Evolutionary conservation across 768 basidiomycete species (phyloP).

Genomic region (Hortiboletus flavorubellus): DNA sequence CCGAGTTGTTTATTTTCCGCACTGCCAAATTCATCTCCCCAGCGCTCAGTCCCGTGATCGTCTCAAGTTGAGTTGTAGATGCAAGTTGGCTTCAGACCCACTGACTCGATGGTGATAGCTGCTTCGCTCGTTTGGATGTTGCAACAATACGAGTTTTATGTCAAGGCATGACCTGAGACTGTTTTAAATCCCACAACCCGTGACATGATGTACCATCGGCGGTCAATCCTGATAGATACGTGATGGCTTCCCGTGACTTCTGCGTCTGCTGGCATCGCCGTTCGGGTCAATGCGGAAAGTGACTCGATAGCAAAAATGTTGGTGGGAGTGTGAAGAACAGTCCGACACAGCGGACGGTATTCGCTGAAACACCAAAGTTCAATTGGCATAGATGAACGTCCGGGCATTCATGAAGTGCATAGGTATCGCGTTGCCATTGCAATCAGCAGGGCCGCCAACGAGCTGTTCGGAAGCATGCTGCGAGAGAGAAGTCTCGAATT

Average conservation of each 20-base stretch:
- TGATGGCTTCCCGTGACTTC: not conserved
- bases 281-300: slow-evolving; percentile 13
- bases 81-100: slow-evolving; percentile 26
- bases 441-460: not conserved
- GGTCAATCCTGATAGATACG: not conserved
- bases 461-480: not conserved
- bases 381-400: not conserved
- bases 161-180: slow-evolving; percentile 35
- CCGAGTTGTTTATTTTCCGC: slow-evolving; percentile 81
- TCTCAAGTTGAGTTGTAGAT: slow-evolving; percentile 63
- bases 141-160: slow-evolving; percentile 76
- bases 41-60: slow-evolving; percentile 71
- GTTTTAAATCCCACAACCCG: not conserved
- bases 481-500: slow-evolving; percentile 1
- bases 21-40: slow-evolving; percentile 61
- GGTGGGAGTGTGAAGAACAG: not conserved
- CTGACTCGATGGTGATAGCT: slow-evolving; percentile 39
- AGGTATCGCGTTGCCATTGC: not conserved
- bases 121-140: slow-evolving; percentile 83
- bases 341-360: slow-evolving; percentile 4
- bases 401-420: not conserved
- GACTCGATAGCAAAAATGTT: not conserved
- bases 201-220: not conserved
- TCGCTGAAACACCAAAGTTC: slow-evolving; percentile 12
- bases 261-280: not conserved